Base-by-base conservation (phyloP, 371 early-diverging fungal genomes). In the Lichtheimia ramosa region DNA sequence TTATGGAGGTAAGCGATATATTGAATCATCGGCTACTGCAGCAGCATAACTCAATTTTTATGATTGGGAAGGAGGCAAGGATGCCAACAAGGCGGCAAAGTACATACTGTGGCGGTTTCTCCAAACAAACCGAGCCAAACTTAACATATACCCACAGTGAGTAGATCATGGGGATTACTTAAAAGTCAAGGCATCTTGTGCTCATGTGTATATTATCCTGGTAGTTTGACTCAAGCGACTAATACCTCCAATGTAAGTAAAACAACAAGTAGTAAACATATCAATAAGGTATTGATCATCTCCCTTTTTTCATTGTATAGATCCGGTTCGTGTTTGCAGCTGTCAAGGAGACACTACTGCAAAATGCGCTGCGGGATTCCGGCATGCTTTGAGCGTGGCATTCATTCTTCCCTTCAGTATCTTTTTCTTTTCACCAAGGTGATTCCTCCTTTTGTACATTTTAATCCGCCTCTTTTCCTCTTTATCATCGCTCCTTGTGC, bases 141-240 rank as follows among this genome's bases (percentile, higher is more conserved):
- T 89, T 10, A 87, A 84, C 42, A 81, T 90, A 63, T 90, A 87
- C 70, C 90, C 90, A 27, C 89, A 90, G 84, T 85, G 77, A 66
- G 85, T 70, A 25, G 5, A 25, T 5, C 5, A 25, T 25, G 2
- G 2, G 15, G 14, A 5, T 15, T 10, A 13, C 13, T 15, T 28
- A n/a, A 3, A 2, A 42, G 7, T 3, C 23, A 54, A 34, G 25
- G 6, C 27, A 27, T 27, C 27, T 34, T 34, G 25, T 41, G 18
- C 39, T 41, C 42, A 21, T 3, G 4, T 18, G 15, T 12, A 18
- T 14, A 42, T 43, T 52, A 16, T 39, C 20, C 14, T 18, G 39
- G 16, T 55, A 86, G 86, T 70, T 69, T 89, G 59, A 89, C 89
- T n/a, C 86, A 86, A 64, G 89, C 87, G 18, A 89, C 89, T 0